Evolutionary conservation across 2,329 filamentous ascomycete species (phyloP).

Genomic region (Penicillium janthinellum): DNA sequence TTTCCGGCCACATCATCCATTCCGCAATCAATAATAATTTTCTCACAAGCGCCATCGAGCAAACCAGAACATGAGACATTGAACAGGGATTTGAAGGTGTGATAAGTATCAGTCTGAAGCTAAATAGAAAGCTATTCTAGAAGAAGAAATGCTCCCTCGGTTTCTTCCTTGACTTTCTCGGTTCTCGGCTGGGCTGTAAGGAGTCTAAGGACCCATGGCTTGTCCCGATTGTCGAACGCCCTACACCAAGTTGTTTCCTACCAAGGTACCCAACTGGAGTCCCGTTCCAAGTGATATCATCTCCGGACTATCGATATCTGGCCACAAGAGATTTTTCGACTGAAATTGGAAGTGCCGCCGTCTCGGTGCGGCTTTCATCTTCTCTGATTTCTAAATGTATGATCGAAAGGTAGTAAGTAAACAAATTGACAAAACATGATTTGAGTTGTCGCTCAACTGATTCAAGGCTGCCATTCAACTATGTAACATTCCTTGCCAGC

Average conservation of each 20-base stretch:
- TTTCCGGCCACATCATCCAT: too few relatives aligned
- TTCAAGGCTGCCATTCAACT: background rate
- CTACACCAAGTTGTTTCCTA: slow-evolving; percentile 4
- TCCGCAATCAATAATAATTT: too few relatives aligned
- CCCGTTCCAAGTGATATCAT: slow-evolving; percentile 13
- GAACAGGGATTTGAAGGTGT: slow-evolving; percentile 2
- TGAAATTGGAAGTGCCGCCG: too few relatives aligned
- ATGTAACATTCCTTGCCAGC: background rate
- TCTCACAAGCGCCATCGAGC: too few relatives aligned
- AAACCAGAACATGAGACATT: background rate
- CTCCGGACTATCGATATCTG: slow-evolving; percentile 10
- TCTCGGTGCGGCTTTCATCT: slow-evolving; percentile 1
- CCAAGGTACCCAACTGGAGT: slow-evolving; percentile 11
- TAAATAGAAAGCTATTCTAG: slow-evolving; percentile 1
- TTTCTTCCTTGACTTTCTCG: slow-evolving; percentile 2
- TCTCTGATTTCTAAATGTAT: background rate
- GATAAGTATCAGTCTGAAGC: slow-evolving; percentile 13
- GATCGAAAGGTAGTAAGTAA: background rate
- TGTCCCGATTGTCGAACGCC: slow-evolving; percentile 15
- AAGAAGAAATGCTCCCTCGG: background rate
- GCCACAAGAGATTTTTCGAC: background rate
- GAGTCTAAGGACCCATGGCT: background rate
- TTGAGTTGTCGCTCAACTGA: background rate
- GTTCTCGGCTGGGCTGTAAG: background rate
- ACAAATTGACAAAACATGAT: background rate